A percentile compares a stretch with the other conserved stretches of the same genome.
These are phyloP conservation scores for Amylostereum areolatum DNA, from an alignment of 1,284 basidiomycete species.

Conservation along the genomic window DNA sequence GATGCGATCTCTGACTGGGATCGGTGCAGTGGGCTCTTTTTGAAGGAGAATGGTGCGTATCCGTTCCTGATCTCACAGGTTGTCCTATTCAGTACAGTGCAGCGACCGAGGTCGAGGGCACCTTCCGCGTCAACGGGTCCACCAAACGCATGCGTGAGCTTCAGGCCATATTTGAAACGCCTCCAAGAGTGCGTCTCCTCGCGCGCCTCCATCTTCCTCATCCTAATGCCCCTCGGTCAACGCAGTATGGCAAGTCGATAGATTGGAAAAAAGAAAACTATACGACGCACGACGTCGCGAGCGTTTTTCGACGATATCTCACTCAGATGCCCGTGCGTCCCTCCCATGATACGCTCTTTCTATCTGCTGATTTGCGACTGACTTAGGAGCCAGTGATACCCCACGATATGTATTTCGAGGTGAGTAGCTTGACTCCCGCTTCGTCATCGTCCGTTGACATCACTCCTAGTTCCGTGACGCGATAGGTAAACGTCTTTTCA, in stretches of 20 bases:
- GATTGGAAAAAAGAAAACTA: conserved; percentile 85
- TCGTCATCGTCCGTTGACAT: conserved; percentile 14
- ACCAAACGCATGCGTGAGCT: conserved; percentile 94
- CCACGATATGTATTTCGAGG: conserved; percentile 79
- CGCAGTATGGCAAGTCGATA: conserved; percentile 86
- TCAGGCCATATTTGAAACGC: conserved; percentile 84
- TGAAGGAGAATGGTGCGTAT: conserved; percentile 80
- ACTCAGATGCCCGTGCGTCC: conserved; percentile 85
- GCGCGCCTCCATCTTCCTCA: not conserved
- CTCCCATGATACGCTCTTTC: conserved; percentile 1
- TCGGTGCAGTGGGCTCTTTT: conserved; percentile 67
- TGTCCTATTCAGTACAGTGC: conserved; percentile 9
- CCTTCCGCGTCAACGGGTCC: conserved; percentile 92
- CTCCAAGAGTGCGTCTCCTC: conserved; percentile 65
- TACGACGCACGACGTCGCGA: conserved; percentile 94
- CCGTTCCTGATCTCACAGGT: not conserved
- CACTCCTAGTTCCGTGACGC: conserved; percentile 71
- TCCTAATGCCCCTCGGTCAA: not conserved
- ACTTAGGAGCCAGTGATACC: conserved; percentile 86
- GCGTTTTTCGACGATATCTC: conserved; percentile 91
- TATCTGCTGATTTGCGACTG: not conserved
- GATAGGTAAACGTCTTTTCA: conserved; percentile 46
- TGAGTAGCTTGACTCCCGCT: conserved; percentile 33
- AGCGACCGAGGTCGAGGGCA: conserved; percentile 94
- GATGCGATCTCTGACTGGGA: conserved; percentile 4